Evolutionary conservation across 1,139 yeast genomes (phyloP).

Genomic region (Protomyces inouyei): DNA sequence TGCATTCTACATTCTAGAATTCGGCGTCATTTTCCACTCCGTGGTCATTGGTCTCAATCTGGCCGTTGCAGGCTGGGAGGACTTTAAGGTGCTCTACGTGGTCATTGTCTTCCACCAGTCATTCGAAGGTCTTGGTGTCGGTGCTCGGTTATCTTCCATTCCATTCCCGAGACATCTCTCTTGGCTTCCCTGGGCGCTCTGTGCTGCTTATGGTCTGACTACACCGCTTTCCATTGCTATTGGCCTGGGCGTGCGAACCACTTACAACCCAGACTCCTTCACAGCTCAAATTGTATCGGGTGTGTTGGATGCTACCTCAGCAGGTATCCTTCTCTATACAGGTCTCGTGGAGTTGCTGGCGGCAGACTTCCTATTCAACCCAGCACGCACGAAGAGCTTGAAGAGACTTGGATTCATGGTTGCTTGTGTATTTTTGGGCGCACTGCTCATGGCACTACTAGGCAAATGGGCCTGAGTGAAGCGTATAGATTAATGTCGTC

Average conservation of each 20-base stretch:
- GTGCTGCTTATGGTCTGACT: constrained; percentile 55
- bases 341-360: constrained; percentile 82
- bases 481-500: not conserved
- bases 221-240: constrained; percentile 79
- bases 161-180: constrained; percentile 52
- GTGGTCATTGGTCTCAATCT: constrained; percentile 62
- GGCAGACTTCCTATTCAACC: constrained; percentile 68
- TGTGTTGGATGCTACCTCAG: constrained; percentile 74
- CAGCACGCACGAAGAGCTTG: constrained; percentile 44
- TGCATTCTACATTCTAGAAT: constrained; percentile 56
- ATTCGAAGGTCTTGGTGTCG: constrained; percentile 82
- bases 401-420: constrained; percentile 37
- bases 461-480: constrained; percentile 72
- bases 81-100: constrained; percentile 62
- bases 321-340: constrained; percentile 76
- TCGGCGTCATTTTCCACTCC: constrained; percentile 68
- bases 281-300: constrained; percentile 65
- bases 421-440: constrained; percentile 50
- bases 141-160: constrained; percentile 70
- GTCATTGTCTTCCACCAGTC: constrained; percentile 77
- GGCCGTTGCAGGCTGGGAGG: constrained; percentile 58
- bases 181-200: constrained; percentile 58
- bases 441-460: constrained; percentile 75
- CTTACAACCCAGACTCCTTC: constrained; percentile 54
- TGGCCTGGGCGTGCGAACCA: constrained; percentile 72